Conservation (phyloP, 345 rosid species). For the Dipteronia dyeriana region DNA sequence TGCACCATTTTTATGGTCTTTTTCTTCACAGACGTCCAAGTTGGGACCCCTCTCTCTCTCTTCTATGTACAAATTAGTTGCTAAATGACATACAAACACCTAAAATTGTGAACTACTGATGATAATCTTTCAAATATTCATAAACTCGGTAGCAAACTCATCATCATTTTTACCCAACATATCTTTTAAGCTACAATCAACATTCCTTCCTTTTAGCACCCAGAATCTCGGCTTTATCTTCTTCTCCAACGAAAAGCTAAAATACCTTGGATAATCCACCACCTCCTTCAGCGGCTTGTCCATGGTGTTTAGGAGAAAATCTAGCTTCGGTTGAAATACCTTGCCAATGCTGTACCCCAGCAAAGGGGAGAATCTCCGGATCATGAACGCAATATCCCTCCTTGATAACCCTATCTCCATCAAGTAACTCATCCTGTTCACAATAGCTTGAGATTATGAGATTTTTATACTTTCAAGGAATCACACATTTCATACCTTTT, state of each 20-base stretch:
- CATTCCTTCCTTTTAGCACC: slow-evolving; percentile 58
- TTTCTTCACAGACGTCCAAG: too few relatives aligned
- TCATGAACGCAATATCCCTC: slow-evolving; percentile 71
- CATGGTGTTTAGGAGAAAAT: slow-evolving; percentile 68
- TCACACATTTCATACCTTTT: background rate
- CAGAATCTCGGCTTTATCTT: slow-evolving; percentile 83
- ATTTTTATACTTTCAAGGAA: background rate
- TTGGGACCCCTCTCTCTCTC: too few relatives aligned
- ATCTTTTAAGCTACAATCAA: slow-evolving; percentile 69
- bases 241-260: slow-evolving; percentile 86
- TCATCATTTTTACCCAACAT: slow-evolving; percentile 82
- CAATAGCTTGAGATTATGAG: background rate
- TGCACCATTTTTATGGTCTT: background rate
- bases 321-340: slow-evolving; percentile 76
- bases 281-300: slow-evolving; percentile 59
- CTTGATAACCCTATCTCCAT: slow-evolving; percentile 63
- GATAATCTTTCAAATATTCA: slow-evolving; percentile 42
- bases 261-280: slow-evolving; percentile 79
- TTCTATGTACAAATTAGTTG: background rate
- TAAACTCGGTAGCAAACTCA: slow-evolving; percentile 71
- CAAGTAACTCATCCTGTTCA: slow-evolving; percentile 68
- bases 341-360: slow-evolving; percentile 80
- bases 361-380: slow-evolving; percentile 76
- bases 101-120: background rate
- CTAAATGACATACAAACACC: background rate